phyloP scores from a whole-genome alignment of 2,329 filamentous ascomycete genomes.

The Penicillium corylophilum region DNA sequence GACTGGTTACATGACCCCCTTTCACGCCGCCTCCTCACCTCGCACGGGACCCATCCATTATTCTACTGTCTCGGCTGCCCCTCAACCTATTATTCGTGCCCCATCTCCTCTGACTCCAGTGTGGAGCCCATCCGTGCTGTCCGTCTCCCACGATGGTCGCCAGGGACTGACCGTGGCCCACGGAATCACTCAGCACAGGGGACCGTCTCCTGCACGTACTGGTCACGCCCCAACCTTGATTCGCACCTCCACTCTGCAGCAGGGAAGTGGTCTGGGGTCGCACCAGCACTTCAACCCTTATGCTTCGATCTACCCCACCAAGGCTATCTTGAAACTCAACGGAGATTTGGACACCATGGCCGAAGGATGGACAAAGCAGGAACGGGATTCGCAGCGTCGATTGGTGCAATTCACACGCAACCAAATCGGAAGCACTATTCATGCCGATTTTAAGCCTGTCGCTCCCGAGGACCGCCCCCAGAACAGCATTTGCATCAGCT shows the following conservation, averaged over 20 bases:
- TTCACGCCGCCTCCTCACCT: conserved; percentile 40
- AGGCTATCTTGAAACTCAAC: conserved; percentile 79
- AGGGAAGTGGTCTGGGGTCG: conserved; percentile 50
- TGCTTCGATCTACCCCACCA: conserved; percentile 74
- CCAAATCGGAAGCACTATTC: conserved; percentile 78
- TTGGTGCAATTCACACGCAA: conserved; percentile 85
- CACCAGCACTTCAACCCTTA: conserved; percentile 70
- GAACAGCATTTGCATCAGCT: conserved; percentile 92
- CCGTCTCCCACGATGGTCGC: conserved; percentile 45
- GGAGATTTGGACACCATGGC: conserved; percentile 85
- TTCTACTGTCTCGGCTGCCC: conserved; percentile 37
- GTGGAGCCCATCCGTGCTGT: conserved; percentile 51
- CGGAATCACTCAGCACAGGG: conserved; percentile 37
- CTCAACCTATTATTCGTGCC: conserved; percentile 48
- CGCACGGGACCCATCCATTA: conserved; percentile 45
- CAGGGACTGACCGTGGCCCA: conserved; percentile 44
- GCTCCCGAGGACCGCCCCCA: conserved; percentile 74
- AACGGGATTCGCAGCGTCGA: conserved; percentile 73
- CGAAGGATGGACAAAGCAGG: conserved; percentile 77
- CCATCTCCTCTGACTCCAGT: conserved; percentile 49
- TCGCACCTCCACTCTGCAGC: conserved; percentile 65
- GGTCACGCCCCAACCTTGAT: conserved; percentile 60
- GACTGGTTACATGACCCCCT: conserved; percentile 41
- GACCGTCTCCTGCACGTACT: conserved; percentile 46
- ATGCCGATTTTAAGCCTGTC: conserved; percentile 75